Percentiles rank a stretch among this genome's conserved stretches.
Evolutionary conservation across 345 rosid species (phyloP).

Genomic region (Corchorus capsularis): DNA sequence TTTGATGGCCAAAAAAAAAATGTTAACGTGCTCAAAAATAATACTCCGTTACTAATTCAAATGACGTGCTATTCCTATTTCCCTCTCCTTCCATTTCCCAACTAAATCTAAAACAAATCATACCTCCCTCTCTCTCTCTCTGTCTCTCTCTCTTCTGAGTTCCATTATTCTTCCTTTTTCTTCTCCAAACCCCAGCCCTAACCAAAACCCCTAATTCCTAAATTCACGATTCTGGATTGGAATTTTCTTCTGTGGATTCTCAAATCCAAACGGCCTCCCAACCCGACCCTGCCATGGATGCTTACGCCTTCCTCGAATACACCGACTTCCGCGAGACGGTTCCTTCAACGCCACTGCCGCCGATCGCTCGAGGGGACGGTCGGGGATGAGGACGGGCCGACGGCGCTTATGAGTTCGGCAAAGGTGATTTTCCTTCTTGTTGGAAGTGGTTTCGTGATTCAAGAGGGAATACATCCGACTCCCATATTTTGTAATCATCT

Average conservation of each 20-base stretch:
- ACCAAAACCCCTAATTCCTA: slow-evolving; percentile 39
- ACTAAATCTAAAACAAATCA: too few species aligned
- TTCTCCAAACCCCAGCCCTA: too few species aligned
- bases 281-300: slow-evolving; percentile 84
- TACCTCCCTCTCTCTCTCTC: neutral
- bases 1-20: too few species aligned
- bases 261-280: slow-evolving; percentile 93
- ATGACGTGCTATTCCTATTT: too few species aligned
- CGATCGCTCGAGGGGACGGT: slow-evolving; percentile 73
- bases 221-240: neutral
- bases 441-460: slow-evolving; percentile 99
- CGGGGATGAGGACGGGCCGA: slow-evolving; percentile 84
- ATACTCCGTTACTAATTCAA: too few species aligned
- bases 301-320: slow-evolving; percentile 91
- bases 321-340: slow-evolving; percentile 80
- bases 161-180: neutral
- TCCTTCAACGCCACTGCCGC: slow-evolving; percentile 52
- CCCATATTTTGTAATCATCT: too few species aligned
- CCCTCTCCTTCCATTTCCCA: too few species aligned
- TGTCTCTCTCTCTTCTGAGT: neutral
- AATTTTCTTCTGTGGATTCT: slow-evolving; percentile 57
- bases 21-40: too few species aligned
- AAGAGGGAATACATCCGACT: too few species aligned
- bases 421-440: slow-evolving; percentile 89
- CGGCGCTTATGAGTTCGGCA: slow-evolving; percentile 68